A percentile compares a stretch with the other conserved stretches of the same genome.
phyloP scores from a whole-genome alignment of 305 asterid genomes.

The Fraxinus latifolia region DNA sequence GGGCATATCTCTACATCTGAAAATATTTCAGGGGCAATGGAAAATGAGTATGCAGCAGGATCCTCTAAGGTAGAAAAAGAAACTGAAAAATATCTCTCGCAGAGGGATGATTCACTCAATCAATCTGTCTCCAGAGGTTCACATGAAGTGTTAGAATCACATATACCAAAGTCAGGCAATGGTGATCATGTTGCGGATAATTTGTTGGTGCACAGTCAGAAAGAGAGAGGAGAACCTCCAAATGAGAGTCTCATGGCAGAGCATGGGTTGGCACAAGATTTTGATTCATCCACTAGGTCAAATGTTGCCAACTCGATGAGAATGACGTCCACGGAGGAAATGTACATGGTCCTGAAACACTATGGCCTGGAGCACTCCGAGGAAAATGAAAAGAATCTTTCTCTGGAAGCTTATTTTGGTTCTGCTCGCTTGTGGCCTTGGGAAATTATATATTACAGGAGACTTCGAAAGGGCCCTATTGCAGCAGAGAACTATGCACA shows the following conservation, averaged over 20 bases:
- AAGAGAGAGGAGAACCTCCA: slow-evolving; percentile 18
- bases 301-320: slow-evolving; percentile 27
- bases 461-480: slow-evolving; percentile 48
- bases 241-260: slow-evolving; percentile 22
- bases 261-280: slow-evolving; percentile 13
- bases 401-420: slow-evolving; percentile 51
- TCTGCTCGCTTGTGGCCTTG: slow-evolving; percentile 69
- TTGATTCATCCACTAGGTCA: slow-evolving; percentile 18
- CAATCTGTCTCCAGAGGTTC: slow-evolving; percentile 23
- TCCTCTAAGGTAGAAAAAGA: slow-evolving; percentile 14
- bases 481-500: slow-evolving; percentile 47
- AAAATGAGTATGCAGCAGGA: slow-evolving; percentile 20
- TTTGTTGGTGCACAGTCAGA: slow-evolving; percentile 12
- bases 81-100: slow-evolving; percentile 18
- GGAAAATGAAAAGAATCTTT: slow-evolving; percentile 31
- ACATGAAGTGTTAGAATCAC: slow-evolving; percentile 13
- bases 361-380: slow-evolving; percentile 41
- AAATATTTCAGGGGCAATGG: slow-evolving; percentile 7
- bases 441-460: slow-evolving; percentile 60
- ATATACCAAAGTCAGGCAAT: slow-evolving; percentile 20
- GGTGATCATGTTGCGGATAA: slow-evolving; percentile 21
- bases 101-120: slow-evolving; percentile 17
- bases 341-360: slow-evolving; percentile 41
- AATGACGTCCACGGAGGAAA: slow-evolving; percentile 41
- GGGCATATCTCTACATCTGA: slow-evolving; percentile 5